Conservation (phyloP, 192 early-diverging fungal genomes). For the Dissophora globulifera region DNA sequence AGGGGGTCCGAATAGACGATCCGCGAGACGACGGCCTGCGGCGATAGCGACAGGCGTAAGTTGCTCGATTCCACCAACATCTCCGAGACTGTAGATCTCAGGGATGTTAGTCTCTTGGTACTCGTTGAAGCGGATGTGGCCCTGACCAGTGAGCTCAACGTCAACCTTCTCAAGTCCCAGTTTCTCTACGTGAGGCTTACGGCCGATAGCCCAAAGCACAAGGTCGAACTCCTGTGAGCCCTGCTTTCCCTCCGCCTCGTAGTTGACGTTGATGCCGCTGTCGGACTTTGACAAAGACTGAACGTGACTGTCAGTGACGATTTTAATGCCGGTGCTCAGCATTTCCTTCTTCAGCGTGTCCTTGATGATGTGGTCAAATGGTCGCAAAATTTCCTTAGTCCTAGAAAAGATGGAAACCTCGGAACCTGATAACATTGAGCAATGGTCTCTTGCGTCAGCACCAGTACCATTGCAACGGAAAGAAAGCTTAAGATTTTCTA, state of each 20-base stretch:
- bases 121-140: constrained; percentile 85
- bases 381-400: constrained; percentile 83
- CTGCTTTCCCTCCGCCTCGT: constrained; percentile 52
- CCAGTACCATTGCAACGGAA: neutral
- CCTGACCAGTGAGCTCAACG: constrained; percentile 71
- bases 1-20: constrained; percentile 90
- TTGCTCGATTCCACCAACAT: constrained; percentile 91
- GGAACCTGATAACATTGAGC: constrained; percentile 40
- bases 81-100: constrained; percentile 91
- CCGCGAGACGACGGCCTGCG: constrained; percentile 88
- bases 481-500: too few relatives aligned
- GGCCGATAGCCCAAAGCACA: constrained; percentile 93
- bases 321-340: constrained; percentile 81
- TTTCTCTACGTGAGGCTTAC: constrained; percentile 77
- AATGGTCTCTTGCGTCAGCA: neutral
- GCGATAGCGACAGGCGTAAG: constrained; percentile 98
- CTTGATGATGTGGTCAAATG: constrained; percentile 87
- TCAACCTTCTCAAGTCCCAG: constrained; percentile 76
- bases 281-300: constrained; percentile 69
- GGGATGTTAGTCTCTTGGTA: constrained; percentile 82
- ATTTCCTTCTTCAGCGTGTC: constrained; percentile 82
- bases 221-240: constrained; percentile 76
- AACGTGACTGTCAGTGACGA: constrained; percentile 75
- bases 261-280: constrained; percentile 62
- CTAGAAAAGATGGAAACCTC: constrained; percentile 89